Conservation (phyloP, 2,329 filamentous ascomycete species). For the Sclerotiophoma versabilis region DNA sequence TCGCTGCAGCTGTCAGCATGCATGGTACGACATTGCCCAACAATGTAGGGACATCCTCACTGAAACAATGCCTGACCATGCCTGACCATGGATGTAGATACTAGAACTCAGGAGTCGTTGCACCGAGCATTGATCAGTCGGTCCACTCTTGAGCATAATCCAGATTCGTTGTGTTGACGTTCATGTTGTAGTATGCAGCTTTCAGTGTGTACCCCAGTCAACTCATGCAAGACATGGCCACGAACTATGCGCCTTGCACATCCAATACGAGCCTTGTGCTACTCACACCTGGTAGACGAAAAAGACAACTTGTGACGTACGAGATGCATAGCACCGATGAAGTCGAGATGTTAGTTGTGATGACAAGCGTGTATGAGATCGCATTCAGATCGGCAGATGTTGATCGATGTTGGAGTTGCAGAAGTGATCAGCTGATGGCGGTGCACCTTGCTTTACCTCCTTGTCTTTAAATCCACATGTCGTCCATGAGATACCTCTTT, state of each 20-base stretch:
- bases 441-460: not conserved
- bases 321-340: not conserved
- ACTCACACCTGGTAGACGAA: not conserved
- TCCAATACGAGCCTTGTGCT: not conserved
- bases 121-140: not conserved
- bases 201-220: not conserved
- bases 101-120: not conserved
- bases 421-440: not conserved
- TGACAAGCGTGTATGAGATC: not conserved
- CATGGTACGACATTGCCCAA: not conserved
- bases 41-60: not conserved
- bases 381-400: not conserved
- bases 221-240: constrained; percentile 9
- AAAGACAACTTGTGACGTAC: not conserved
- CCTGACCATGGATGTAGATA: not conserved
- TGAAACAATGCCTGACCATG: not conserved
- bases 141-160: not conserved
- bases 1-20: not conserved
- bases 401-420: not conserved
- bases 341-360: not conserved
- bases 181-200: not conserved
- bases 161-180: not conserved
- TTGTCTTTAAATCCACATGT: not conserved
- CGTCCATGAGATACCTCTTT: too few species aligned
- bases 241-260: not conserved